Evolutionary conservation across 73 alveolate genomes (phyloP).

Genomic region (Paramecium tetraurelia): DNA sequence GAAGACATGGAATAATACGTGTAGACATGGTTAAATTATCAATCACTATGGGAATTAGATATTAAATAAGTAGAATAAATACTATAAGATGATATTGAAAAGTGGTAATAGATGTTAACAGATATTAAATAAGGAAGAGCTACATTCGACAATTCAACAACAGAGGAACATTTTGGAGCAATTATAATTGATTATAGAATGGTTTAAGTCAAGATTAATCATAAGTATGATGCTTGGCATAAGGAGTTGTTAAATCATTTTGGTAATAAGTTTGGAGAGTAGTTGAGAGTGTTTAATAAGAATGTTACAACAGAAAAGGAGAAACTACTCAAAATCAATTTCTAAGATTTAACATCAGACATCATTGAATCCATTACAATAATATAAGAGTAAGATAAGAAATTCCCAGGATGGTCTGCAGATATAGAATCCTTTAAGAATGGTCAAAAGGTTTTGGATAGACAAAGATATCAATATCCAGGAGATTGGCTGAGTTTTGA

Average conservation of each 20-base stretch:
- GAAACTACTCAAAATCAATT: conserved; percentile 76
- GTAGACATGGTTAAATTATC: conserved; percentile 96
- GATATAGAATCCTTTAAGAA: conserved; percentile 81
- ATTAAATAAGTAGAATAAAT: conserved; percentile 79
- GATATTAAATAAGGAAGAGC: conserved; percentile 90
- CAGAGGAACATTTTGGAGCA: conserved; percentile 95
- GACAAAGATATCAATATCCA: conserved; percentile 63
- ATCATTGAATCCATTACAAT: conserved; percentile 95
- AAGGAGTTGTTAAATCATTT: conserved; percentile 90
- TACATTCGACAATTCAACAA: conserved; percentile 92
- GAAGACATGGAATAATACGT: conserved; percentile 91
- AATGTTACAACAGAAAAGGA: conserved; percentile 79
- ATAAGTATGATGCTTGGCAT: conserved; percentile 98
- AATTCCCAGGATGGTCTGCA: conserved; percentile 71
- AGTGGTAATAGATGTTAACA: conserved; percentile 93
- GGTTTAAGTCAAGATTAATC: conserved; percentile 92
- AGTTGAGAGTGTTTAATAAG: conserved; percentile 79
- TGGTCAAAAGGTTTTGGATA: conserved; percentile 73
- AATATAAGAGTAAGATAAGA: conserved; percentile 84
- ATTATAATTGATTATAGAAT: conserved; percentile 93
- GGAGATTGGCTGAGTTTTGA: conserved; percentile 67
- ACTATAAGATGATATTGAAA: conserved; percentile 90
- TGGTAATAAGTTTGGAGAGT: conserved; percentile 87
- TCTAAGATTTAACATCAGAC: conserved; percentile 86
- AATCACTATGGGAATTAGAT: conserved; percentile 99